A percentile compares a stretch with the other conserved stretches of the same genome.
phyloP scores from a whole-genome alignment of 495 filamentous ascomycete species.

The Terfezia boudieri region DNA sequence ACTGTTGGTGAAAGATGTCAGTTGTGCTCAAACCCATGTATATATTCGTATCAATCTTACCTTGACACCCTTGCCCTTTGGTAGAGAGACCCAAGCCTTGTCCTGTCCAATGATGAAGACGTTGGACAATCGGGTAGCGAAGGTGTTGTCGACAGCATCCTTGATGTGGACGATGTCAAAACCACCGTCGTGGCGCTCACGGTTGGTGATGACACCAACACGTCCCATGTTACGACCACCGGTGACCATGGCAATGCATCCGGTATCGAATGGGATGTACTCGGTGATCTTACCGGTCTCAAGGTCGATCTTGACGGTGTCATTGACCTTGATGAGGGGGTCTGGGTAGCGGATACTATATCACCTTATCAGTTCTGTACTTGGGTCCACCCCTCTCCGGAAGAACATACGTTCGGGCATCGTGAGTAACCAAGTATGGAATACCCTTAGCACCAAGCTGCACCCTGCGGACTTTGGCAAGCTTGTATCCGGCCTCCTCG shows the following conservation, averaged over 20 bases:
- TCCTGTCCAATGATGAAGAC: conserved; percentile 94
- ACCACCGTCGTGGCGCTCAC: conserved; percentile 97
- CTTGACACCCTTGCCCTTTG: conserved; percentile 99
- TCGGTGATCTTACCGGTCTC: conserved; percentile 90
- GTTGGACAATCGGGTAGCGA: conserved; percentile 95
- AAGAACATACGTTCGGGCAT: conserved; percentile 98
- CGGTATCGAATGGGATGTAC: conserved; percentile 93
- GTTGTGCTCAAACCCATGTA: conserved; percentile 1
- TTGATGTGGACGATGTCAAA: conserved; percentile 99
- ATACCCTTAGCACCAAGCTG: conserved; percentile 98
- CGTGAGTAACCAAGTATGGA: conserved; percentile 99
- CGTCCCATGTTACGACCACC: conserved; percentile 99
- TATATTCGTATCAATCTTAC: conserved; percentile 21
- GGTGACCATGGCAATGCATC: conserved; percentile 89
- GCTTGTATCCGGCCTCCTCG: conserved; percentile 98
- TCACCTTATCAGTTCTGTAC: conserved; percentile 2
- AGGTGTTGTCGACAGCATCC: conserved; percentile 98
- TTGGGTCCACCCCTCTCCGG: conserved; percentile 30
- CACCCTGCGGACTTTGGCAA: conserved; percentile 97
- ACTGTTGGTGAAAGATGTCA: conserved; percentile 24
- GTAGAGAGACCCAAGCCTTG: conserved; percentile 95
- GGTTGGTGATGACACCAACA: conserved; percentile 99
- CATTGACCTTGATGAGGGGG: conserved; percentile 94
- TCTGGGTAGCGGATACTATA: conserved; percentile 95
- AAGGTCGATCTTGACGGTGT: conserved; percentile 97